Base-by-base conservation (phyloP, 2,329 filamentous ascomycete genomes). In the Xylariaceae sp. region DNA sequence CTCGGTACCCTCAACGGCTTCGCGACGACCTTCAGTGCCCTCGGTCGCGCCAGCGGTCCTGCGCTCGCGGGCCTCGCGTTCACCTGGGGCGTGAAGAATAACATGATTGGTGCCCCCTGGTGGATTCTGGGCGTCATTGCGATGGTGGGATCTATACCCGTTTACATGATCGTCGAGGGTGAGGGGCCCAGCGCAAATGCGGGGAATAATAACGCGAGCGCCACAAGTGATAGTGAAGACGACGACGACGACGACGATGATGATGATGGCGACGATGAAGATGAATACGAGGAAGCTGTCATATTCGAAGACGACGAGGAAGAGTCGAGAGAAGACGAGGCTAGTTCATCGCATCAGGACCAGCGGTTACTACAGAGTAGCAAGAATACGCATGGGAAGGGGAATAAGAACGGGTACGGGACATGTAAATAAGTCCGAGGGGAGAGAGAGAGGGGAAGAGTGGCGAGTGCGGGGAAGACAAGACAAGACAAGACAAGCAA, bases 1-100 rank as follows among this genome's bases (percentile, higher is more conserved):
- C 79, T 97, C 4, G 91, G 91, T 1, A 96, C 91, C 0, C 74
- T 97, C 53, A 97, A 97, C 66, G 94, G 92, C 2, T 84, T 96
- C 58, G 91, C 90, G 0, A 96, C 91, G 0, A 88, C 86, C 53
- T 83, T 91, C 35, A 87, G 85, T 60, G 91, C 89, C 0, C 71
- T 96, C 4, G 92, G 91, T 1, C 77, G 91, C 47, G 91, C 90
- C 0, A 65, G 80, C 0, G 94, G 94, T 0, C 92, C 94, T 0
- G 88, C 88, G 0, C 70, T 87, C 35, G 80, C 84, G 0, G 92
- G 92, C 0, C 73, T 77, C 1, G 76, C 85, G 0, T 96, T 96
- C 66, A 87, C 84, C 0, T 83, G 81, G 73, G 92, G 92, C 1
- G 83, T 90, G 1, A 81, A 87, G 64, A 74, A 78, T 32, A 89